These are phyloP conservation scores for Nannochloris sp. DNA, from an alignment of 139 green algal genomes.

Conservation along the genomic window DNA sequence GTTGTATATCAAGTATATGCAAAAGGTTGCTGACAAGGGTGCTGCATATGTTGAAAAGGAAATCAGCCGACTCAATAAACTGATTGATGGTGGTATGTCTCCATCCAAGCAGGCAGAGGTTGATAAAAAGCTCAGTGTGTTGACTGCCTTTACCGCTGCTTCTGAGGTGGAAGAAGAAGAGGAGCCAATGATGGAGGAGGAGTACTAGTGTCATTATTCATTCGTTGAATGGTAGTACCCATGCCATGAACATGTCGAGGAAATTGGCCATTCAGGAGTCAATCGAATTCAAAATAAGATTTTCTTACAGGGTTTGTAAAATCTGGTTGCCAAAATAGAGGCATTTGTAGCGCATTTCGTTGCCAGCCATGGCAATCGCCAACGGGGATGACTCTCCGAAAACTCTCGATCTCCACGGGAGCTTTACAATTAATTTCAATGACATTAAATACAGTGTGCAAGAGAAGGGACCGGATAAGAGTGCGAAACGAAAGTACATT, in stretches of 20 bases:
- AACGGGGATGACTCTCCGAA: too few relatives aligned
- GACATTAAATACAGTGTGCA: not conserved
- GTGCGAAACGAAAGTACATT: conserved; percentile 17
- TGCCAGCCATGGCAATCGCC: too few relatives aligned
- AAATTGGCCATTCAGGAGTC: too few relatives aligned
- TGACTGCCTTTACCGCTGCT: conserved; percentile 21
- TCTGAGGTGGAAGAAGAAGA: not conserved
- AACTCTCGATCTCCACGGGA: too few relatives aligned
- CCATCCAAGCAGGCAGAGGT: conserved; percentile 40
- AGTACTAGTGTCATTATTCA: too few relatives aligned
- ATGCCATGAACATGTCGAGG: too few relatives aligned
- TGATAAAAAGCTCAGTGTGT: conserved; percentile 27
- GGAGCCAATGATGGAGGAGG: not conserved
- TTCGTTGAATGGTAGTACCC: too few relatives aligned
- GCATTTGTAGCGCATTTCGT: too few relatives aligned
- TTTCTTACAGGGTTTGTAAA: too few relatives aligned
- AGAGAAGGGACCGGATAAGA: not conserved
- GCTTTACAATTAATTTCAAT: not conserved
- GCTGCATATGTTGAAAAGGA: conserved; percentile 59
- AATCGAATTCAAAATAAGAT: too few relatives aligned
- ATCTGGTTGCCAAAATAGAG: too few relatives aligned
- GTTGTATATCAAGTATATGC: conserved; percentile 59
- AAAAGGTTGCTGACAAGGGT: conserved; percentile 66
- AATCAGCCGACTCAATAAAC: conserved; percentile 54
- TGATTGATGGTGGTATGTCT: conserved; percentile 42